Base-by-base conservation (phyloP, 441 rosid genomes). In the Croton laevigatus region DNA sequence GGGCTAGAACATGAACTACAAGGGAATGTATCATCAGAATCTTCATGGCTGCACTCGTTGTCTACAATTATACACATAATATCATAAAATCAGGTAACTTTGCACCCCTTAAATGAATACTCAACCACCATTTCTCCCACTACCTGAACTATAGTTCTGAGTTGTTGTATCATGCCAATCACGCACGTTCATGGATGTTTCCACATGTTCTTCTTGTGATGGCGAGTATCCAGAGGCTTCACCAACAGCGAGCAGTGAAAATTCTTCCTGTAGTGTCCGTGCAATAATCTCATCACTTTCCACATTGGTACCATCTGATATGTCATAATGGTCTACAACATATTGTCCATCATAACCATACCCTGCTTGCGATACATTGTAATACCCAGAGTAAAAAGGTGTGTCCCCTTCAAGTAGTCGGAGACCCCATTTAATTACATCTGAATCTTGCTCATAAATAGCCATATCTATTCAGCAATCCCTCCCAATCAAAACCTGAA, bases 241-340 rank as follows among this genome's bases (percentile, higher is more conserved):
- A 17, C 81, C 73, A 44, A 88, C 82, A 48, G 90, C 84, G 16
- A 90, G 89, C 69, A 83, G 91, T 9, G 88, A 87, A 59, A 90
- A 75, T 71, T 90, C 91, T 73, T 88, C 89, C 80, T 90, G 96
- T 71, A 90, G 84, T 51, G 83, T 77, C 42, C 66, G 87, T 5
- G 96, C 96, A 69, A 90, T 80, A 23, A 85, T 79, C 83, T 87
- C 96, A 71, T 90, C 96, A 72, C 66, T 81, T 46, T 85, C 89
- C n/a, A 90, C 74, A 70, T 85, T 72, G 36, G 65, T 82, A 73
- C 69, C 72, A 54, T 82, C 89, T 4, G 68, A 20, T 62, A 78
- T 80, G 65, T 84, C 81, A 58, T 84, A 85, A 46, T 74, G 75
- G 68, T 88, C 91, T 77, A 67, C 42, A 8, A 70, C 67, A 77